phyloP scores from a whole-genome alignment of 192 early-diverging fungal species.

The Rhizophagus prolifer region DNA sequence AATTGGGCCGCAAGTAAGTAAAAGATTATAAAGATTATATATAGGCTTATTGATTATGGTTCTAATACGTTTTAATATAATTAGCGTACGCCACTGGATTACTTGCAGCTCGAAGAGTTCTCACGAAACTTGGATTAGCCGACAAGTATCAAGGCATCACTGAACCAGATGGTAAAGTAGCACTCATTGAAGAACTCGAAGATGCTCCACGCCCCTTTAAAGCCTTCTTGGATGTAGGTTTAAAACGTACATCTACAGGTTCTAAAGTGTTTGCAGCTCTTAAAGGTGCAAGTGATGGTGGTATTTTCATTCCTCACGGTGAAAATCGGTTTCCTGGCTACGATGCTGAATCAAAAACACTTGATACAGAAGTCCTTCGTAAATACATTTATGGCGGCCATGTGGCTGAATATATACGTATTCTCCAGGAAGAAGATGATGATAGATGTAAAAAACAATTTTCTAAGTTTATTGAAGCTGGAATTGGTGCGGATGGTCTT shows the following conservation, averaged over 20 bases:
- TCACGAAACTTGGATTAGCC: conserved; percentile 91
- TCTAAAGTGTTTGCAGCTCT: conserved; percentile 95
- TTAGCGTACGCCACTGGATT: conserved; percentile 97
- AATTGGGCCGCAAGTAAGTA: conserved; percentile 89
- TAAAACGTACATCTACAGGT: conserved; percentile 96
- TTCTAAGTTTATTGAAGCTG: conserved; percentile 86
- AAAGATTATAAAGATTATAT: background rate
- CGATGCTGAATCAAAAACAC: conserved; percentile 80
- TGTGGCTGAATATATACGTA: conserved; percentile 97
- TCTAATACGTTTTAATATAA: conserved; percentile 24
- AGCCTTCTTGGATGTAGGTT: conserved; percentile 96
- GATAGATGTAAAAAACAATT: conserved; percentile 97
- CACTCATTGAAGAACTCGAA: conserved; percentile 83
- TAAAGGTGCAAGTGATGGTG: conserved; percentile 99
- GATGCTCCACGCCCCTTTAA: conserved; percentile 97
- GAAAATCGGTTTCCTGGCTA: conserved; percentile 98
- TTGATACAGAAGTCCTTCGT: conserved; percentile 90
- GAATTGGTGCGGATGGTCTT: conserved; percentile 82
- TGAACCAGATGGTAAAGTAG: conserved; percentile 86
- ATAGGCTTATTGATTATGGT: background rate
- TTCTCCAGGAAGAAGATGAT: conserved; percentile 98
- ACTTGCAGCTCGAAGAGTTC: conserved; percentile 91
- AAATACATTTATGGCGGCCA: conserved; percentile 98
- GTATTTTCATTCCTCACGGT: conserved; percentile 93
- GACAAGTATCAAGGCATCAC: conserved; percentile 95